phyloP scores from a whole-genome alignment of 1,284 basidiomycete genomes.

The Melampsora allii-populina region DNA sequence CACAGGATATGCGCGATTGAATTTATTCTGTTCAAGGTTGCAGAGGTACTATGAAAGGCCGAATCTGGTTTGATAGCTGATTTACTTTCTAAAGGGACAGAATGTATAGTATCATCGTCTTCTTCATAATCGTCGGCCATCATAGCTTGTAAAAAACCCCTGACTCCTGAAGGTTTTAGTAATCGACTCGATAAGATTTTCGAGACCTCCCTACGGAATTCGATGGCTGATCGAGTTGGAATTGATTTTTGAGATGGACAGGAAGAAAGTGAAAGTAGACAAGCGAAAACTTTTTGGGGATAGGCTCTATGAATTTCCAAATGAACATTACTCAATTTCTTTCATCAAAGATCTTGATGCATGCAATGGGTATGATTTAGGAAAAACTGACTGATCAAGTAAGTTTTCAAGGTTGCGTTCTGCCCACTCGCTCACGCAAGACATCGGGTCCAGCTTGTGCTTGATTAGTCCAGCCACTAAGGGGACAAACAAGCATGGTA shows the following conservation, averaged over 20 bases:
- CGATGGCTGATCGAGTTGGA: not conserved
- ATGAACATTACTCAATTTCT: not conserved
- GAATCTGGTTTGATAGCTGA: not conserved
- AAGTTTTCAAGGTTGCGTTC: conserved; percentile 10
- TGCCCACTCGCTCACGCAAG: not conserved
- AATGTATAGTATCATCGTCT: conserved; percentile 1
- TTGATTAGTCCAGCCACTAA: conserved; percentile 12
- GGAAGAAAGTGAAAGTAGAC: conserved; percentile 7
- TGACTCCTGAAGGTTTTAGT: not conserved
- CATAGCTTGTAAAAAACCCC: conserved; percentile 20
- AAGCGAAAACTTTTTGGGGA: conserved; percentile 6
- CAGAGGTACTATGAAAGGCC: conserved; percentile 9
- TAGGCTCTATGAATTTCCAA: not conserved
- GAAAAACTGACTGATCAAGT: not conserved
- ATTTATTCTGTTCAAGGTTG: conserved; percentile 12
- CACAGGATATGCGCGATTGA: conserved; percentile 17
- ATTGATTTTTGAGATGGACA: conserved; percentile 6
- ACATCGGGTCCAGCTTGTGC: not conserved
- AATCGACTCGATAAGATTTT: conserved; percentile 20
- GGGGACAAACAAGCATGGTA: conserved; percentile 1
- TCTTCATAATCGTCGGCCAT: conserved; percentile 21
- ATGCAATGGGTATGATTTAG: not conserved
- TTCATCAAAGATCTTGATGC: not conserved
- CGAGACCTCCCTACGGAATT: conserved; percentile 5
- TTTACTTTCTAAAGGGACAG: not conserved